Evolutionary conservation across 805 yeast genomes (phyloP), one percentile per base, ranked within the genome.

Genomic region (Myxozyma neglecta): DNA sequence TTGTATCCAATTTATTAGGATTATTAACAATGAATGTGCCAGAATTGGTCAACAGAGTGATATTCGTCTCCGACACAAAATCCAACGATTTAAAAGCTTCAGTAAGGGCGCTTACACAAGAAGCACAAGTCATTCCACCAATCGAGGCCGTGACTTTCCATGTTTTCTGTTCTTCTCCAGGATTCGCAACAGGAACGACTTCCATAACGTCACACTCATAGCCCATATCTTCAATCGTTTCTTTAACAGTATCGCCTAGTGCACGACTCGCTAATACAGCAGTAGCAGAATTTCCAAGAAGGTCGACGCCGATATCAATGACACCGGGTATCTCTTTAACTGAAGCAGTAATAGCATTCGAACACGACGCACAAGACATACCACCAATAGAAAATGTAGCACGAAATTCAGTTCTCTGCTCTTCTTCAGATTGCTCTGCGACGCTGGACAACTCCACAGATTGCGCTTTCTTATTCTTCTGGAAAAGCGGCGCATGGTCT

Each of bases 61-160:
- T 79, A 8, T 83, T 81, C 39, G 80, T 77, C 16, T 81, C 83
- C 10, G 18, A 32, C 2, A 88, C 81, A 70, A 82, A 85, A 1
- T 82, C 80, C 44, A 86, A 69, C 4, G 76, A 58, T 20, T 80
- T 39, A 71, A 71, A 32, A 77, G 83, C 37, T 8, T 77, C 73
- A 9, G 77, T 74, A 10, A 89, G 81, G 0, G 92, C 76, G 45
- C 79, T 79, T 1, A 84, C 84, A 72, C 94, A 86, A 0, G 90
- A 83, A 7, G 88, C 85, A 74, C 93, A 88, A 0, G 90, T 84
- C 72, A 88, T 87, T 3, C 92, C 93, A 10, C 87, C 88, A 48
- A 88, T 83, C 0, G 84, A 74, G 0, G 90, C 90, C 10, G 79
- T 75, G 8, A 86, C 81, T 67, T 80, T 81, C 67, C 76, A 81